A percentile compares a stretch with the other conserved stretches of the same genome.
phyloP scores from a whole-genome alignment of 176 grass and related monocot genomes.

The Triticum dicoccoides region DNA sequence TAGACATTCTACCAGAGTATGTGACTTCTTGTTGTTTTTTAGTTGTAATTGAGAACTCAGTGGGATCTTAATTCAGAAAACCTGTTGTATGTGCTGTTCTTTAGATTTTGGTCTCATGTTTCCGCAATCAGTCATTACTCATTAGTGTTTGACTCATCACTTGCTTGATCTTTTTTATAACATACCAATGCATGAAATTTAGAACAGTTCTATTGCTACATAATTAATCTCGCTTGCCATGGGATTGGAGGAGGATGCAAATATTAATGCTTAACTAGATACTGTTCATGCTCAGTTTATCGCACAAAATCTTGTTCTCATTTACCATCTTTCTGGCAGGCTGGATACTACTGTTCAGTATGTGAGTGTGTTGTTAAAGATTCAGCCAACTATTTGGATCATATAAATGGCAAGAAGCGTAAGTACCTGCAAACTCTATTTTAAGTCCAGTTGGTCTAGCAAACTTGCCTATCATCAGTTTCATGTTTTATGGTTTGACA shows the following conservation, averaged over 20 bases:
- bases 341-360: conserved; percentile 93
- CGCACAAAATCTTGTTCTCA: not conserved
- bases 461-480: not conserved
- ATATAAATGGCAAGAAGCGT: conserved; percentile 99
- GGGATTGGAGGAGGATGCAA: not conserved
- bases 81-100: not conserved
- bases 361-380: conserved; percentile 99
- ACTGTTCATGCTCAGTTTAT: not conserved
- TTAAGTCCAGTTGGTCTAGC: conserved; percentile 4
- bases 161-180: not conserved
- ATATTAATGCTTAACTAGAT: not conserved
- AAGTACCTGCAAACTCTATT: conserved; percentile 40
- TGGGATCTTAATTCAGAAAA: not conserved
- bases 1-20: not conserved
- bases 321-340: conserved; percentile 43
- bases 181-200: not conserved
- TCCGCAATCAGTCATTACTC: not conserved
- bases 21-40: not conserved
- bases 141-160: not conserved
- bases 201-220: not conserved
- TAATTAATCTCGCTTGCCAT: not conserved
- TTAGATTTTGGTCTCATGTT: not conserved
- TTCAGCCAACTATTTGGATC: conserved; percentile 98
- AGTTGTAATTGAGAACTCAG: not conserved
- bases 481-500: conserved; percentile 34